phyloP scores from a whole-genome alignment of 768 basidiomycete genomes.

The Amanita exitialis region DNA sequence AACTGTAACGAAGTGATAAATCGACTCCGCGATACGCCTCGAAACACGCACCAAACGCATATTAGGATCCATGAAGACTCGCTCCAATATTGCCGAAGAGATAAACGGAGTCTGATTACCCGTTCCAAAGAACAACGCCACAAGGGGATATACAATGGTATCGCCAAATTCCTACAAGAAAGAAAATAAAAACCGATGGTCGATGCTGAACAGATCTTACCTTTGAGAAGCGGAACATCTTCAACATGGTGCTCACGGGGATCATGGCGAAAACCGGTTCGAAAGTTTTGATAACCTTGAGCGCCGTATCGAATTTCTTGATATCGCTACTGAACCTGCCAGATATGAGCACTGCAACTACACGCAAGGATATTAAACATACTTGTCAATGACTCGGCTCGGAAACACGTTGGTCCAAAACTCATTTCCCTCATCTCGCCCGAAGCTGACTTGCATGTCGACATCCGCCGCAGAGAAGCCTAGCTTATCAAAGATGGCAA shows the following conservation, averaged over 20 bases:
- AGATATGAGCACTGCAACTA: not conserved
- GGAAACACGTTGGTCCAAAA: constrained; percentile 24
- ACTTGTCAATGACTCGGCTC: constrained; percentile 20
- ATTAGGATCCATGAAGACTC: constrained; percentile 24
- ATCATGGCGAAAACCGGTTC: constrained; percentile 21
- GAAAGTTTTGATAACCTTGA: constrained; percentile 19
- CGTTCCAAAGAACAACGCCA: constrained; percentile 22
- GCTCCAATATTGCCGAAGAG: constrained; percentile 21
- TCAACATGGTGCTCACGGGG: constrained; percentile 19
- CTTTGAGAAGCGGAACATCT: constrained; percentile 21
- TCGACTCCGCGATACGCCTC: too few relatives aligned
- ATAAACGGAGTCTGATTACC: constrained; percentile 25
- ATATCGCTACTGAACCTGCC: constrained; percentile 18
- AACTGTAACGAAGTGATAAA: constrained; percentile 11
- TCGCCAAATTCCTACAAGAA: constrained; percentile 18
- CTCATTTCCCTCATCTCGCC: constrained; percentile 17
- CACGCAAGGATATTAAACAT: not conserved
- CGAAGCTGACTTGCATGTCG: constrained; percentile 23
- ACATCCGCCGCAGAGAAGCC: constrained; percentile 19
- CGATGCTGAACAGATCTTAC: constrained; percentile 3
- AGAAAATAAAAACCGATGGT: not conserved
- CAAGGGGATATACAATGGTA: constrained; percentile 20
- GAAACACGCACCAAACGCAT: constrained; percentile 18
- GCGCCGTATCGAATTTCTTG: constrained; percentile 19
- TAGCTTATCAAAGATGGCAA: constrained; percentile 20